These are phyloP conservation scores for Handroanthus guayacan DNA, from an alignment of 257 asterid species.

Conservation along the genomic window DNA sequence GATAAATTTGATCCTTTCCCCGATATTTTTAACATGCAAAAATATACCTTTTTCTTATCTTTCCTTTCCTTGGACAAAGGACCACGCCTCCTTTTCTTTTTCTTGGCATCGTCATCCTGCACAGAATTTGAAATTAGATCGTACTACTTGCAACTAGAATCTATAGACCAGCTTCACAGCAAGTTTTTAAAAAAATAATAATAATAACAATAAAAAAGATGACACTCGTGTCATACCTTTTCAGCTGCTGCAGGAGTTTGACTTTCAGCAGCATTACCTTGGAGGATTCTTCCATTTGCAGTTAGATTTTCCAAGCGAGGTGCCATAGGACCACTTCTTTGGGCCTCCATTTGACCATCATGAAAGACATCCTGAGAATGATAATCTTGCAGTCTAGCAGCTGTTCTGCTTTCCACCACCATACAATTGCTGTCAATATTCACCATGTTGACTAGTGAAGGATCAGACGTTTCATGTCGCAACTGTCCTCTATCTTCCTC, in stretches of 20 bases:
- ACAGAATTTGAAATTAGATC: conserved; percentile 39
- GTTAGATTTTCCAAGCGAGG: conserved; percentile 40
- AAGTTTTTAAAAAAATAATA: neutral
- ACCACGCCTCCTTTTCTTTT: conserved; percentile 66
- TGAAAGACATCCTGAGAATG: conserved; percentile 34
- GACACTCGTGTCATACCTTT: conserved; percentile 47
- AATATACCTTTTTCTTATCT: conserved; percentile 72
- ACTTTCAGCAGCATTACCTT: conserved; percentile 50
- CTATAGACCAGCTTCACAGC: conserved; percentile 15
- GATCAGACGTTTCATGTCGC: conserved; percentile 35
- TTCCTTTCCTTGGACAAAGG: conserved; percentile 65
- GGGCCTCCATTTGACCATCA: conserved; percentile 40
- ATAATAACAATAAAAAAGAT: neutral
- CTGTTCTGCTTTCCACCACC: conserved; percentile 41
- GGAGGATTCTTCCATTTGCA: conserved; percentile 42
- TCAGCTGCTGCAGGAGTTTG: conserved; percentile 40
- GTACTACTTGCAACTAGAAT: conserved; percentile 23
- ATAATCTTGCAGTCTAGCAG: conserved; percentile 38
- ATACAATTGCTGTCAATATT: conserved; percentile 38
- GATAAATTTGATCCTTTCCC: neutral
- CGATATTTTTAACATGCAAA: neutral
- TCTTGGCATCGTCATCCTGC: conserved; percentile 56
- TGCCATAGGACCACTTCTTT: conserved; percentile 32
- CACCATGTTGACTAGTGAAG: conserved; percentile 27
- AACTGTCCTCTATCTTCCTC: conserved; percentile 38